These are phyloP conservation scores for Aspergillus sclerotiicarbonarius DNA, from an alignment of 495 filamentous ascomycete genomes.

Conservation along the genomic window DNA sequence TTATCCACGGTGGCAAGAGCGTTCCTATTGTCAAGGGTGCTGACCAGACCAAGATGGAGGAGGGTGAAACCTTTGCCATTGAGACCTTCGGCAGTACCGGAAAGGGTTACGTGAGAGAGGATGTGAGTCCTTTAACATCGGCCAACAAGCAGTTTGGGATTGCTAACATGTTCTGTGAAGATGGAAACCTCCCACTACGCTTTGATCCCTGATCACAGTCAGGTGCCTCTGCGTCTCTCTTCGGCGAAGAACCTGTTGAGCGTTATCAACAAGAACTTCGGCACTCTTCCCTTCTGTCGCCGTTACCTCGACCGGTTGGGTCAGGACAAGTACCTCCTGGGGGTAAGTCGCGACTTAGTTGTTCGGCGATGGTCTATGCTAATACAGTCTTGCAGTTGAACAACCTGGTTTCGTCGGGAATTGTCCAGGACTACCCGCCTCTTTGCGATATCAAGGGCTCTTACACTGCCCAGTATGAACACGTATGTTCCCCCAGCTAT, in stretches of 20 bases:
- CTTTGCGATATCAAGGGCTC: constrained; percentile 91
- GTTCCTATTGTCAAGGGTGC: constrained; percentile 83
- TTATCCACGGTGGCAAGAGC: constrained; percentile 87
- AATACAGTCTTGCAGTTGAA: constrained; percentile 62
- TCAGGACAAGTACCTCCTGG: constrained; percentile 84
- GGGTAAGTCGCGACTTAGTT: constrained; percentile 50
- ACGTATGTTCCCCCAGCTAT: constrained; percentile 57
- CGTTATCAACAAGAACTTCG: constrained; percentile 90
- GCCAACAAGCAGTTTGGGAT: background rate
- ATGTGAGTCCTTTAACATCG: constrained; percentile 48
- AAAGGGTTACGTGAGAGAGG: constrained; percentile 78
- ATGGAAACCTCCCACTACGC: constrained; percentile 78
- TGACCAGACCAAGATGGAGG: constrained; percentile 88
- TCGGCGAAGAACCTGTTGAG: constrained; percentile 80
- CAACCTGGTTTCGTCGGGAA: constrained; percentile 77
- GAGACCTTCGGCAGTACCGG: constrained; percentile 94
- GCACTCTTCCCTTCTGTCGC: constrained; percentile 81
- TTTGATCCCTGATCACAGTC: constrained; percentile 59
- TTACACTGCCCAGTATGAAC: constrained; percentile 93
- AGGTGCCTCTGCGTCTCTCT: constrained; percentile 63
- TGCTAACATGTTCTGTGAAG: constrained; percentile 28
- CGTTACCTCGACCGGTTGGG: constrained; percentile 84
- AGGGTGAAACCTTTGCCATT: constrained; percentile 89
- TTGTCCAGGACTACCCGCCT: constrained; percentile 88
- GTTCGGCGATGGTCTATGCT: constrained; percentile 19